Base-by-base conservation (phyloP, 225 moss, liverwort and hornwort genomes). In the Pseudoscleropodium purum region DNA sequence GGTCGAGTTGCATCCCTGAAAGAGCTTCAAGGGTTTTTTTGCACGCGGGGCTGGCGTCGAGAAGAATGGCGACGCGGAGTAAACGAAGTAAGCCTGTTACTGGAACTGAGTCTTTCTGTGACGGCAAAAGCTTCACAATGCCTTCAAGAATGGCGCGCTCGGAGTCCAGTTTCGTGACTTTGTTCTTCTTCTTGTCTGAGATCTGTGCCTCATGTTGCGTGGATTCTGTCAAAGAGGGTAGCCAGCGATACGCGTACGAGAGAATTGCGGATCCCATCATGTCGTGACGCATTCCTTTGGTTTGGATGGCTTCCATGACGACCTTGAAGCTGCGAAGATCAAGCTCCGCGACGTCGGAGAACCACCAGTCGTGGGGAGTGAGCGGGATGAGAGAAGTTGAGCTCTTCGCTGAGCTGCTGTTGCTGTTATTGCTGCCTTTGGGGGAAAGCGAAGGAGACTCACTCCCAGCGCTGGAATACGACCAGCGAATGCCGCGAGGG, bases 401-500 rank as follows among this genome's bases (percentile, higher is more conserved):
- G 70, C 86, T 86, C 75, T 91, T 91, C 20, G 85, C 89, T 4
- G 91, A 91, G n/a, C 86, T 86, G 56, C 87, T 86, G 45, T 52
- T 82, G 33, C 82, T 63, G 33, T 63, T 82, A 62, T 63, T 82
- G 45, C 43, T 82, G 45, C 63, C 39, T 90, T 92, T 74, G 84
- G 96, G 85, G 82, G 91, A 84, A 86, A 86, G 86, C 45, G 92
- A 95, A 37, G 94, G 93, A 43, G 90, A 92, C 30, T 95, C 96
- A 11, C 90, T 88, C 23, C 91, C 90, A 34, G 92, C 92, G 54
- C 96, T 96, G 47, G 96, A 96, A 63, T 97, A 96, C 7, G 97
- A 97, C 98, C 98, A 98, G 64, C 96, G 94, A 73, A 99, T 96
- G 9, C 97, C 96, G 43, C 96, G 90, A 18, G 98, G 96, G 86